phyloP scores from a whole-genome alignment of 164 flowering plant genomes.

The Taxillus chinensis region DNA sequence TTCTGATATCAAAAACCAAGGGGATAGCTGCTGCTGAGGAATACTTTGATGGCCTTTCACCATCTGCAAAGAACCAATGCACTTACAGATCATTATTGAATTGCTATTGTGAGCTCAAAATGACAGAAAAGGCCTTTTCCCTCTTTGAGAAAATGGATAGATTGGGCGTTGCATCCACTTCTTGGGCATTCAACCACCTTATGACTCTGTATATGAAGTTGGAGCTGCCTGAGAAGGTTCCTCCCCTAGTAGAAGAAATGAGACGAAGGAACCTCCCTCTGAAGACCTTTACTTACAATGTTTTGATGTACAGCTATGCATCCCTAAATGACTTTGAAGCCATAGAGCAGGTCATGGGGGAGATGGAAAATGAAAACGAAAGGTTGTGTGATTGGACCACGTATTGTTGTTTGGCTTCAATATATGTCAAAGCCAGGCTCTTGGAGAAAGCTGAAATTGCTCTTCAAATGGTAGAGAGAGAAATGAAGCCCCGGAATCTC shows the following conservation, averaged over 20 bases:
- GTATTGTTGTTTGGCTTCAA: slow-evolving; percentile 22
- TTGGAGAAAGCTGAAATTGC: slow-evolving; percentile 19
- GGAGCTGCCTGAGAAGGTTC: slow-evolving; percentile 24
- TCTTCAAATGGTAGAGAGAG: slow-evolving; percentile 25
- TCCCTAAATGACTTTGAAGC: slow-evolving; percentile 23
- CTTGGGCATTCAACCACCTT: slow-evolving; percentile 21
- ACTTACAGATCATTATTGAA: slow-evolving; percentile 35
- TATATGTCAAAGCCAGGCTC: slow-evolving; percentile 21
- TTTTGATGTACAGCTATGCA: slow-evolving; percentile 27
- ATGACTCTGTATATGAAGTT: slow-evolving; percentile 21
- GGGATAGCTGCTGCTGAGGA: slow-evolving; percentile 29
- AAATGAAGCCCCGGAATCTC: slow-evolving; percentile 9
- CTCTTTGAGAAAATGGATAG: slow-evolving; percentile 26
- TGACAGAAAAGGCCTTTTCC: slow-evolving; percentile 22
- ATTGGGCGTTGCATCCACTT: slow-evolving; percentile 10
- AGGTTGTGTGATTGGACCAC: slow-evolving; percentile 12
- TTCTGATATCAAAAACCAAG: slow-evolving; percentile 21
- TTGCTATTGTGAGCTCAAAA: slow-evolving; percentile 26
- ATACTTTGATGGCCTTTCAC: slow-evolving; percentile 24
- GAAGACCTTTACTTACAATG: slow-evolving; percentile 20
- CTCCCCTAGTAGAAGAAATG: slow-evolving; percentile 22
- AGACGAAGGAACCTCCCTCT: slow-evolving; percentile 12
- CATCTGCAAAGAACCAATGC: slow-evolving; percentile 20
- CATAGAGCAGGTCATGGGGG: slow-evolving; percentile 24
- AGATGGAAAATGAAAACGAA: slow-evolving; percentile 11